Conservation (phyloP, 2,329 filamentous ascomycete species). For the Scedosporium dehoogii region DNA sequence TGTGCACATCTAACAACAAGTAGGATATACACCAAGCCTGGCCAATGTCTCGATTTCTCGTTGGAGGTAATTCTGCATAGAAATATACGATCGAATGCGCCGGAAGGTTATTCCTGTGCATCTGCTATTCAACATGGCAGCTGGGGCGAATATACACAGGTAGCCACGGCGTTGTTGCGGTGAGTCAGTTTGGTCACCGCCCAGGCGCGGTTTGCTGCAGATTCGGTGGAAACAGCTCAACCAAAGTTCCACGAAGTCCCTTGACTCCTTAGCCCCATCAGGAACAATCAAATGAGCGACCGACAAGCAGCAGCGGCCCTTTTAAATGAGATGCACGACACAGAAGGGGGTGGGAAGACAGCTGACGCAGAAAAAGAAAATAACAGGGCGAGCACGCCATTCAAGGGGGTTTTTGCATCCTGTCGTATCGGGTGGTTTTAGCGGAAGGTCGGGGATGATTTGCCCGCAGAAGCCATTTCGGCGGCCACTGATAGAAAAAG, state of each 20-base stretch:
- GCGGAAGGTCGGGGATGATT: constrained; percentile 1
- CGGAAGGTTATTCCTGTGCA: neutral
- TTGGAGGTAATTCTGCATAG: too few relatives aligned
- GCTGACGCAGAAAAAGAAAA: neutral
- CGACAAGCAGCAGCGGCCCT: neutral
- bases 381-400: constrained; percentile 5
- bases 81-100: neutral
- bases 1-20: too few relatives aligned
- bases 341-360: neutral
- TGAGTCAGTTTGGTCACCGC: neutral
- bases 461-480: neutral
- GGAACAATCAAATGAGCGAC: neutral
- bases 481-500: neutral
- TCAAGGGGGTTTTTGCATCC: constrained; percentile 5
- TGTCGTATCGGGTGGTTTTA: constrained; percentile 1
- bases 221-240: neutral
- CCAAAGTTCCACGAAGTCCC: neutral
- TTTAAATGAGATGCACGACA: neutral
- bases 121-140: neutral
- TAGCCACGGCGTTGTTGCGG: neutral
- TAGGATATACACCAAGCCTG: too few relatives aligned
- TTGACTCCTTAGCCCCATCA: neutral
- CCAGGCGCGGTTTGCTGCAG: neutral
- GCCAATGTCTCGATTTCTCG: too few relatives aligned
- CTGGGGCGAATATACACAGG: neutral